Base-by-base conservation (phyloP, 1,284 basidiomycete species). In the Ustilago curta region DNA sequence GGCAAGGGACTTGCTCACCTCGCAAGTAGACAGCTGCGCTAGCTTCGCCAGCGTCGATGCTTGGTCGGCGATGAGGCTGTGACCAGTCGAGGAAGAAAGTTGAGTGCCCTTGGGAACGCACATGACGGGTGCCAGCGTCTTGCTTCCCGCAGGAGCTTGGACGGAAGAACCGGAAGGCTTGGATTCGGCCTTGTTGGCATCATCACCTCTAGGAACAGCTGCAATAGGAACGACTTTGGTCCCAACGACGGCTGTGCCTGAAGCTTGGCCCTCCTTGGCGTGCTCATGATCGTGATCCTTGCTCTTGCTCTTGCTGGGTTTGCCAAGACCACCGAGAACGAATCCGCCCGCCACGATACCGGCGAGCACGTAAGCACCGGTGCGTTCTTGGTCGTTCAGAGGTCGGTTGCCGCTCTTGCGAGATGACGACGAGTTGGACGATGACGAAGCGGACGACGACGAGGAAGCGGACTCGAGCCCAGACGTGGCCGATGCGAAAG, bases 301-400 rank as follows among this genome's bases (percentile, higher is more conserved):
- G 43, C 29, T 49, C 62, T 69, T 69, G 64, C 60, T 53, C 62
- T 66, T 69, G 61, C 60, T 40, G 12, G 73, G 69, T 54, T 84
- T 80, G 58, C 87, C 81, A 47, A 86, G 62, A 18, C 88, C 88
- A 40, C 88, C 90, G 8, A 87, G 79, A 8, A 89, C 35, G 84
- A 89, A 88, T 0, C 90, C 90, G 11, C 88, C 87, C 8, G 85
- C 87, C 8, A 91, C 65, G 29, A 90, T 85, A 49, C 88, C 89
- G 16, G 88, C 84, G 29, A 91, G 84, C 19, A 88, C 79, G 84
- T 87, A 90, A 4, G 88, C 80, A 1, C 91, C 91, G 37, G 63
- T 85, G 63, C 81, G 84, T 83, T 91, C 90, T 43, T 89, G 88
- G 18, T 78, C 78, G 68, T 88, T 88, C 60, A 91, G 81, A 5